Evolutionary conservation across 768 basidiomycete genomes (phyloP).

Genomic region (Leucosporidium creatinivorum): DNA sequence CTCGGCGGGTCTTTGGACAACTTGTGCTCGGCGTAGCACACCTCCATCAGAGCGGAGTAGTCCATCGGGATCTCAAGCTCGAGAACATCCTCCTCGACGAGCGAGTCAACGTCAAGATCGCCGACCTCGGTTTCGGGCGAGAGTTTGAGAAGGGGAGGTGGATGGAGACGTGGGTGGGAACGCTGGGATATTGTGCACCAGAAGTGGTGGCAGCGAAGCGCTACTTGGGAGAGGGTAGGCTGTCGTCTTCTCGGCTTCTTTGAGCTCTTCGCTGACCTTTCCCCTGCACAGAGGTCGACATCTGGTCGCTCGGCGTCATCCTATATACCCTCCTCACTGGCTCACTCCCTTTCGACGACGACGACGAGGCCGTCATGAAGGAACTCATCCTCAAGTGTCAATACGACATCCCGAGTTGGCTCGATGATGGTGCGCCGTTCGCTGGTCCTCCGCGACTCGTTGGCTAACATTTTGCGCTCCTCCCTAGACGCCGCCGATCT

Average conservation of each 20-base stretch:
- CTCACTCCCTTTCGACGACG: conserved; percentile 88
- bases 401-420: conserved; percentile 88
- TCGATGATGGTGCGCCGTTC: conserved; percentile 61
- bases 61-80: conserved; percentile 92
- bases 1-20: conserved; percentile 87
- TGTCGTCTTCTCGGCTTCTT: conserved; percentile 4
- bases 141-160: conserved; percentile 76
- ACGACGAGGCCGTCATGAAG: conserved; percentile 68
- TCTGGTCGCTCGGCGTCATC: conserved; percentile 95
- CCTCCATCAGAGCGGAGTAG: conserved; percentile 83
- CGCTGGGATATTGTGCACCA: conserved; percentile 91
- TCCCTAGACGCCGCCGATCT: conserved; percentile 75
- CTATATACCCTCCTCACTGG: conserved; percentile 84
- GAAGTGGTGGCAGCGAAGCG: conserved; percentile 79
- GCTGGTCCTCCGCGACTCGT: background rate
- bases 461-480: conserved; percentile 16
- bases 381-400: conserved; percentile 72
- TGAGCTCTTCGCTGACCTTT: background rate
- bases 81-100: conserved; percentile 86
- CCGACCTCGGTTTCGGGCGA: conserved; percentile 98
- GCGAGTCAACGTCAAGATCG: conserved; percentile 70
- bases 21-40: conserved; percentile 87
- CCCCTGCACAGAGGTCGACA: conserved; percentile 77
- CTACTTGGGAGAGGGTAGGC: conserved; percentile 81
- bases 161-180: conserved; percentile 90